phyloP scores from a whole-genome alignment of 1,284 basidiomycete species.

The Ganoderma sp. region DNA sequence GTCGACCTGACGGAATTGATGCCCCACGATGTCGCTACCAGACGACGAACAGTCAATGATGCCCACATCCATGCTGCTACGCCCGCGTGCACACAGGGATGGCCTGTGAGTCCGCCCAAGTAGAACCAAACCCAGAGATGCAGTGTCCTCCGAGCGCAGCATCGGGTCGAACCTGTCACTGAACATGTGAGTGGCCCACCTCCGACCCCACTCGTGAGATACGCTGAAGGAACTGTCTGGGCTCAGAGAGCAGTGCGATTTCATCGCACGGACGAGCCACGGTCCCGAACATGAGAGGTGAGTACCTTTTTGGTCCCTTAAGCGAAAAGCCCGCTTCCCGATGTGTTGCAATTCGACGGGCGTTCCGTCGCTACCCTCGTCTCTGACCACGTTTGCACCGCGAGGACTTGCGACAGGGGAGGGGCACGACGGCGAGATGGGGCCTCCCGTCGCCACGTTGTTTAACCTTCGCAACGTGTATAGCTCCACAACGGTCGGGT shows the following conservation, averaged over 20 bases:
- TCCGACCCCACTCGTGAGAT: background rate
- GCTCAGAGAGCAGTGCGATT: background rate
- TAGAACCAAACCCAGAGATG: background rate
- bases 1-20: background rate
- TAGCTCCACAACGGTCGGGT: background rate
- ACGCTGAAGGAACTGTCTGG: background rate
- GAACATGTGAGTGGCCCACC: background rate
- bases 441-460: background rate
- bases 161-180: background rate
- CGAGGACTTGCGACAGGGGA: background rate
- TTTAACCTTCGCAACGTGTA: background rate
- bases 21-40: background rate
- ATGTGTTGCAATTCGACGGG: background rate
- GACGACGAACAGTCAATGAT: background rate
- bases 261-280: background rate
- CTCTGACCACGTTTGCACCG: background rate
- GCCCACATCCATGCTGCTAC: background rate
- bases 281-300: conserved; percentile 4
- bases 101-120: background rate
- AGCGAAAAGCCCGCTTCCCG: background rate
- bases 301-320: conserved; percentile 3
- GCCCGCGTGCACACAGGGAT: background rate
- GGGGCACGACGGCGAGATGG: background rate
- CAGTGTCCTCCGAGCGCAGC: background rate
- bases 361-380: background rate